Evolutionary conservation across 140 eudicot genomes (phyloP), one percentile per base, ranked within the genome.

Genomic region (Ambrosia hybrid): DNA sequence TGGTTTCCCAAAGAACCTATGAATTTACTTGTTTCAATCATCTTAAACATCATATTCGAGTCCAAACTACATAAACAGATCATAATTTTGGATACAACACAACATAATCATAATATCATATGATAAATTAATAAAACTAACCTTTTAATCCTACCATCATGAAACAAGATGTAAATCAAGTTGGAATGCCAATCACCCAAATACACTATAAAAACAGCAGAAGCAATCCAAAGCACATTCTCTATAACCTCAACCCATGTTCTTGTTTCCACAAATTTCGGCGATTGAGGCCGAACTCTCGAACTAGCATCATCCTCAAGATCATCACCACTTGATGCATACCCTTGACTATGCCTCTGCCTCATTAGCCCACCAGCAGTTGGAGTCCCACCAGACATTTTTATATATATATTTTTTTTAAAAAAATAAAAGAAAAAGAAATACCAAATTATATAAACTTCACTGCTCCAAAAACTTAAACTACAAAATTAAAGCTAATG

Each of bases 221-320:
- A 87, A 66, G 88, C 97, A 83, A 91, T 83, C 97, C 97, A 91
- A 76, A 91, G 84, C 14, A 83, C 37, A 88, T 87, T 91, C 79
- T 91, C 97, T 58, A 91, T 9, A 77, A 85, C 79, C 77, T 91
- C 95, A 70, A 82, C 51, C 95, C 97, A 88, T 70, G 95, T 74
- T 74, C 86, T 76, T 0, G 80, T 83, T 71, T 64, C 59, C 0
- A 85, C 87, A 75, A 82, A 82, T 13, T 75, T n/a, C 62, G 90
- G 81, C 37, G 86, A 57, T 58, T 72, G 78, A 55, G 86, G 61
- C 64, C 69, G 57, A 37, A 76, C 72, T 73, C 89, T 83, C 4
- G 97, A 91, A 79, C 97, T 85, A 1, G 97, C 97, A 80, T 91
- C 97, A 67, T 91, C 97, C 68, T 91, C 97, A 77, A 91, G 90